Conservation (phyloP, 176 grass and related monocot genomes). For the Raddia distichophylla region DNA sequence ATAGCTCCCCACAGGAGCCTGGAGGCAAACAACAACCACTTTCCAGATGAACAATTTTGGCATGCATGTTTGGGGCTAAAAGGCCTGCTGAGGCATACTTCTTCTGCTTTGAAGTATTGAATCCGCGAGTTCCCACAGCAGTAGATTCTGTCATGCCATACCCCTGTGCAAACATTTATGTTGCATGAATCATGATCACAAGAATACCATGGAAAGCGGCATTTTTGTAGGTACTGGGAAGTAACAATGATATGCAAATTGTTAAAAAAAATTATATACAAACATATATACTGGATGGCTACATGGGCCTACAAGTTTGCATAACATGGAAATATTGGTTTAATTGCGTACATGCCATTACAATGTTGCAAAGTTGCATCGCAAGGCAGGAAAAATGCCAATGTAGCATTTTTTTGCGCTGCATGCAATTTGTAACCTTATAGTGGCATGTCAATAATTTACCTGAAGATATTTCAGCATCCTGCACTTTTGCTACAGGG, state of each 20-base stretch:
- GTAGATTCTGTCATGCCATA: constrained; percentile 96
- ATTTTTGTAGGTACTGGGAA: not conserved
- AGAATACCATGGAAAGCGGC: constrained; percentile 8
- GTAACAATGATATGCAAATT: not conserved
- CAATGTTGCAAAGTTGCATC: too few relatives aligned
- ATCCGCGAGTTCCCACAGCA: constrained; percentile 83
- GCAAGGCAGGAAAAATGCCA: too few relatives aligned
- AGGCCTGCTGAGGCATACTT: constrained; percentile 80
- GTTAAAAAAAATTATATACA: too few relatives aligned
- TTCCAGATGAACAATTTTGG: constrained; percentile 71
- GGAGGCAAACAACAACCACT: constrained; percentile 67
- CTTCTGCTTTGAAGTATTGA: constrained; percentile 66
- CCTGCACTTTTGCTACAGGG: too few relatives aligned
- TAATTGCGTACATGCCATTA: too few relatives aligned
- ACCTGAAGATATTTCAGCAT: too few relatives aligned
- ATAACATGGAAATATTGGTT: too few relatives aligned
- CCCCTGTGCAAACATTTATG: constrained; percentile 57
- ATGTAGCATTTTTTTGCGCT: too few relatives aligned
- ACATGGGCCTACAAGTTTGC: too few relatives aligned
- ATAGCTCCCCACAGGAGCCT: constrained; percentile 70
- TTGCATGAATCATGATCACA: not conserved
- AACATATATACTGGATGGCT: too few relatives aligned
- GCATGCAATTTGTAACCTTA: too few relatives aligned
- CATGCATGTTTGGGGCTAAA: constrained; percentile 86
- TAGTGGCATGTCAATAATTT: too few relatives aligned